Base-by-base conservation (phyloP, 257 asterid species). In the Prunella vulgaris region DNA sequence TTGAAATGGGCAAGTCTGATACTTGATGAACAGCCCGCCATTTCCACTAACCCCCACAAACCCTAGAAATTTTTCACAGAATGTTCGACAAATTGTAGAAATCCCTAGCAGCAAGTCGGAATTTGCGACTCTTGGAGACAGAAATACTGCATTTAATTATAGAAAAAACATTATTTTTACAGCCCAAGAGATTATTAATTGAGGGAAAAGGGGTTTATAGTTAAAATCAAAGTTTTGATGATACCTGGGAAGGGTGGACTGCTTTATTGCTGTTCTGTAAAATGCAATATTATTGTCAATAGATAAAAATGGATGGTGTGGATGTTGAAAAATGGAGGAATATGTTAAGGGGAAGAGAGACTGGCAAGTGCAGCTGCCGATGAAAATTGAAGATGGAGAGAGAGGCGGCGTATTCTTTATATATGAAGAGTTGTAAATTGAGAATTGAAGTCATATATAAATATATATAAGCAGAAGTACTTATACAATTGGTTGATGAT, bases 11-110 rank as follows among this genome's bases (percentile, higher is more conserved):
- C 49, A 2, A 72, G 42, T 67, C 87, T 74, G 67, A 83, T 42
- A 66, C 84, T 82, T 54, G 86, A 81, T 52, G 88, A 85, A 77
- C 80, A 89, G 25, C 82, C 86, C 84, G 85, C 90, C 88, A 82
- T 82, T 79, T 73, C 54, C 28, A 22, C 64, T 66, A 49, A 20
- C 66, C 6, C 9, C n/a, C n/a, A n/a, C n/a, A n/a, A n/a, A n/a
- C n/a, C n/a, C n/a, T n/a, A n/a, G 38, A 49, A 4, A 65, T 52
- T 30, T 54, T 49, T 22, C 57, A 58, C 44, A 18, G 80, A 59
- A 76, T 78, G 66, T 68, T 84, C 87, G 90, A 82, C 88, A 44
- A 67, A 84, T 71, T 76, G 44, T 42, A 37, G 73, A 48, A 35
- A 51, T 13, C 24, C 69, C 82, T 20, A 18, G 27, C 72, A 37